Base-by-base conservation (phyloP, 441 rosid species). In the Adansonia rubrostipa region DNA sequence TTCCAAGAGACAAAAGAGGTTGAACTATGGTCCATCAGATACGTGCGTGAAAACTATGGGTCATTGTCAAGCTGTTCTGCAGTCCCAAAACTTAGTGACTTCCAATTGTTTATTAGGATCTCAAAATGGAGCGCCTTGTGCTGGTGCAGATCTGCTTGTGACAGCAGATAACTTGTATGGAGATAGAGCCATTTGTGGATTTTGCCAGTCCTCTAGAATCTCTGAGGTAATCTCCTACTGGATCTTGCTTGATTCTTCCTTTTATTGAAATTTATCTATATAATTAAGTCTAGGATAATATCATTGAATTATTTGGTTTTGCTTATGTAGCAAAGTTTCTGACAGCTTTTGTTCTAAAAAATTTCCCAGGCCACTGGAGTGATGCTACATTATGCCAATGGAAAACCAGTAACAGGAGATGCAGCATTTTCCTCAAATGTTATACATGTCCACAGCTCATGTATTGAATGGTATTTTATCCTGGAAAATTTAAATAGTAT, bases 391-490 rank as follows among this genome's bases (percentile, higher is more conserved):
- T 92, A 80, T 80, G 64, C 71, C 19, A 80, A 80, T 47, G 95
- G 93, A 58, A 85, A 81, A 33, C 85, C 20, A 1, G 94, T 96
- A 22, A 82, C 74, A 71, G 94, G 91, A 65, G 83, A 86, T 78
- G 85, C 84, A 56, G 88, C 88, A 71, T 85, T 73, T 65, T 9
- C 24, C 64, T 79, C 89, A 54, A 77, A 80, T 85, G 92, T 85
- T 40, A 84, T 90, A 47, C 97, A 93, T 82, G 98, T 91, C 60
- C 99, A 96, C 73, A 82, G 80, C 28, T 78, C 61, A 76, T 93
- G 99, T 79, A 83, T 91, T 19, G 94, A 93, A 42, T 95, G 98
- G 99, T 95, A 92, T 51, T 79, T 68, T 13, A 54, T 51, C 51
- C 54, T 74, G 48, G 58, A 57, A 56, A 36, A 50, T 75, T 40